Conservation (phyloP, 1,139 yeast species). For the Starmera stellimalicola region DNA sequence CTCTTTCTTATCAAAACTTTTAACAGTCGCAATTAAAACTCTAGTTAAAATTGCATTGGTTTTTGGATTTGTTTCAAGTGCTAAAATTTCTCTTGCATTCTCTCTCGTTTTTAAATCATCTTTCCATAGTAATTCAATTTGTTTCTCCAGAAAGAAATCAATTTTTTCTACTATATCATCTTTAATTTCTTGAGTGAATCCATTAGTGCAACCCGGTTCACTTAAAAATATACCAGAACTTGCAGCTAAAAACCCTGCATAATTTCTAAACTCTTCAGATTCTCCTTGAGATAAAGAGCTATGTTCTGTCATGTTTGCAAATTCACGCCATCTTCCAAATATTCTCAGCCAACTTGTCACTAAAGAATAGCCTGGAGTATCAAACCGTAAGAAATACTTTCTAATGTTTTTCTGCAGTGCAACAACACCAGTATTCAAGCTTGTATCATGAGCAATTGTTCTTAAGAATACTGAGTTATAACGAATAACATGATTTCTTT, state of each 20-base stretch:
- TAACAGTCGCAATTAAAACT: conserved; percentile 19
- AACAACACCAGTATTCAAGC: conserved; percentile 64
- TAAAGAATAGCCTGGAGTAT: conserved; percentile 50
- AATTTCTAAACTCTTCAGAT: conserved; percentile 41
- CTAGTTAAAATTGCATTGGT: conserved; percentile 30
- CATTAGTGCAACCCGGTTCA: conserved; percentile 23
- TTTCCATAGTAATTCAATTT: conserved; percentile 34
- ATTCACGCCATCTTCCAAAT: conserved; percentile 43
- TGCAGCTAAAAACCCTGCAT: conserved; percentile 53
- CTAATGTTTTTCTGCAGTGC: conserved; percentile 65
- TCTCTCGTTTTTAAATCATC: conserved; percentile 44
- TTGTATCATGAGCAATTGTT: conserved; percentile 44
- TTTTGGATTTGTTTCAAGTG: conserved; percentile 34
- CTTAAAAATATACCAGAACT: conserved; percentile 46
- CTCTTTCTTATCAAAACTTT: conserved; percentile 10
- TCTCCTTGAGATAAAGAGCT: conserved; percentile 20
- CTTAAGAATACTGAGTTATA: conserved; percentile 39
- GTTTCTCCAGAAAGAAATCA: conserved; percentile 37
- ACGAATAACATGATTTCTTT: conserved; percentile 14
- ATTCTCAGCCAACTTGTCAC: conserved; percentile 54
- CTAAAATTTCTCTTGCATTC: conserved; percentile 37
- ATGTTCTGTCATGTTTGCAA: conserved; percentile 18
- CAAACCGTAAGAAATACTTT: conserved; percentile 43
- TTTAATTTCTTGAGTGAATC: conserved; percentile 22
- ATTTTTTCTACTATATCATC: conserved; percentile 34